Evolutionary conservation across 768 basidiomycete species (phyloP).

Genomic region (Russula sp.): DNA sequence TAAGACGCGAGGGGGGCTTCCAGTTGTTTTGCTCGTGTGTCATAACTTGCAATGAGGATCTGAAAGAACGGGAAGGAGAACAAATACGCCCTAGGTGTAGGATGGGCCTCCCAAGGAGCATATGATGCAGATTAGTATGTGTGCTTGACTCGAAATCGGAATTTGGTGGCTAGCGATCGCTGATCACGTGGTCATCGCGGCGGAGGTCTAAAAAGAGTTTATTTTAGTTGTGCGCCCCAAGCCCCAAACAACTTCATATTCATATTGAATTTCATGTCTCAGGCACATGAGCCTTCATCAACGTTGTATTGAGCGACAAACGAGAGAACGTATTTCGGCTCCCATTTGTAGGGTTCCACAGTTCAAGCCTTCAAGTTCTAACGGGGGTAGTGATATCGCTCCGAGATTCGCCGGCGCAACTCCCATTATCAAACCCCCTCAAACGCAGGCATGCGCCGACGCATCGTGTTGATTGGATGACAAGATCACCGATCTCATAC

Average conservation of each 20-base stretch:
- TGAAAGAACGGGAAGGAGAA: background rate
- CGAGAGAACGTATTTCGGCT: background rate
- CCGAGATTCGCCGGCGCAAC: background rate
- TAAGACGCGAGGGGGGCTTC: slow-evolving; percentile 42
- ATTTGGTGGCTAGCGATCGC: no score
- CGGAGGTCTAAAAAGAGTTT: background rate
- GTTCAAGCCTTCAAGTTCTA: background rate
- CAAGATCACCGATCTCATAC: slow-evolving; percentile 12
- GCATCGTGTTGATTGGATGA: background rate
- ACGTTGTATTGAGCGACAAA: background rate
- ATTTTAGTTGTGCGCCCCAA: no score
- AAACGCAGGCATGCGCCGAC: background rate
- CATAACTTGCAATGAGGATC: slow-evolving; percentile 35
- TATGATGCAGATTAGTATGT: background rate
- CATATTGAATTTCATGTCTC: background rate
- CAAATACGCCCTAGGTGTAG: background rate
- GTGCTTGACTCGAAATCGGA: no score
- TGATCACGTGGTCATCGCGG: background rate
- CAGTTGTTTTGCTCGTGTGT: slow-evolving; percentile 53
- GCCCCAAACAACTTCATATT: no score
- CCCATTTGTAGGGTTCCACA: background rate
- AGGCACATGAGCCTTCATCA: slow-evolving; percentile 11
- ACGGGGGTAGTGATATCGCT: background rate
- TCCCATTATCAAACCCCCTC: background rate
- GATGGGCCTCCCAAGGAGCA: slow-evolving; percentile 9